phyloP scores from a whole-genome alignment of 2,329 filamentous ascomycete species.

The Colletotrichum australisinense region DNA sequence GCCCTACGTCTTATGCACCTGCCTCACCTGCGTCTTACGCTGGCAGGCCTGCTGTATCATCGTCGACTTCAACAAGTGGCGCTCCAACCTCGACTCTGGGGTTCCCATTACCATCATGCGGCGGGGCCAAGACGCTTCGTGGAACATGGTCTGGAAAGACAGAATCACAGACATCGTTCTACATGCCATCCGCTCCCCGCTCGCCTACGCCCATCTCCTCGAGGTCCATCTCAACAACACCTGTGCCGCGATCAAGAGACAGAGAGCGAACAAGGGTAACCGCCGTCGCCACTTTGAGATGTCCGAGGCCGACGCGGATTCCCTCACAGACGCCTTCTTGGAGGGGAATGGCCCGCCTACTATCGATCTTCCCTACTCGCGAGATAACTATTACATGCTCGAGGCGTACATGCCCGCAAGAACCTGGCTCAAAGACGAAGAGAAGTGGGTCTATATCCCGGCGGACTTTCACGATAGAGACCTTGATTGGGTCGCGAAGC shows the following conservation, averaged over 20 bases:
- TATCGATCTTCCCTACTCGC: conserved; percentile 63
- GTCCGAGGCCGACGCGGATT: conserved; percentile 52
- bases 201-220: conserved; percentile 60
- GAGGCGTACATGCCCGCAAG: conserved; percentile 68
- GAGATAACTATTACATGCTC: conserved; percentile 70
- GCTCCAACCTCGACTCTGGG: conserved; percentile 59
- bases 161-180: conserved; percentile 56
- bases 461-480: conserved; percentile 52
- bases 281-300: conserved; percentile 48
- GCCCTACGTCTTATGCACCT: conserved; percentile 62
- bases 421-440: conserved; percentile 59
- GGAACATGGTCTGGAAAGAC: conserved; percentile 60
- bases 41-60: conserved; percentile 67
- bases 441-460: conserved; percentile 61
- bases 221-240: conserved; percentile 44
- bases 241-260: conserved; percentile 45
- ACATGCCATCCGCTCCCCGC: conserved; percentile 56
- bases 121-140: conserved; percentile 57
- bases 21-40: conserved; percentile 64
- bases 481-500: conserved; percentile 38
- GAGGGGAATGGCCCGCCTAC: conserved; percentile 61
- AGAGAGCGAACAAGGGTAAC: conserved; percentile 61
- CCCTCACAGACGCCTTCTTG: conserved; percentile 63
- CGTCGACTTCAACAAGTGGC: conserved; percentile 69
- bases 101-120: conserved; percentile 64